Evolutionary conservation across 1,284 basidiomycete species (phyloP).

Genomic region (Sporisorium graminicola): DNA sequence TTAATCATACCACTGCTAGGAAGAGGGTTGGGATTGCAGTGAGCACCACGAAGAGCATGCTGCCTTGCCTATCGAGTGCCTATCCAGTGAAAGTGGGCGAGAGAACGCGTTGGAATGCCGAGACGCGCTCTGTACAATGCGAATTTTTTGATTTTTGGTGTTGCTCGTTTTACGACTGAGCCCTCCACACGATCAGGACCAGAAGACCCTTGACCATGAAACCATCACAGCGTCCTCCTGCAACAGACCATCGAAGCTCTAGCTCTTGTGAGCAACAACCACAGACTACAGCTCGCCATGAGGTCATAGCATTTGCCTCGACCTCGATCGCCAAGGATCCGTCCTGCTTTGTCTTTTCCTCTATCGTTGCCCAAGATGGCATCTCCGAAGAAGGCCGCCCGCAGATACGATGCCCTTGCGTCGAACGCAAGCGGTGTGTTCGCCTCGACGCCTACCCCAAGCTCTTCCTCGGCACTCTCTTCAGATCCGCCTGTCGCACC

Average conservation of each 20-base stretch:
- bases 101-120: slow-evolving; percentile 14
- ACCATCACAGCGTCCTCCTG: slow-evolving; percentile 5
- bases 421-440: slow-evolving; percentile 3
- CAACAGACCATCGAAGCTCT: background rate
- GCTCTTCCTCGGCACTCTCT: background rate
- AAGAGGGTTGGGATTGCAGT: background rate
- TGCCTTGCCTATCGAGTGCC: slow-evolving; percentile 1
- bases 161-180: slow-evolving; percentile 25
- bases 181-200: slow-evolving; percentile 36
- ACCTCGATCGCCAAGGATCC: too few species aligned
- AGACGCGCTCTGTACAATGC: slow-evolving; percentile 31
- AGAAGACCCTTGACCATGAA: background rate
- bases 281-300: slow-evolving; percentile 9
- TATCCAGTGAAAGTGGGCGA: background rate
- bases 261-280: background rate
- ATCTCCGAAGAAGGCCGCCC: slow-evolving; percentile 44
- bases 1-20: background rate
- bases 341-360: slow-evolving; percentile 11
- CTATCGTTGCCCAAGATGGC: slow-evolving; percentile 17
- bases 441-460: slow-evolving; percentile 10
- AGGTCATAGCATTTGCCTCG: slow-evolving; percentile 5
- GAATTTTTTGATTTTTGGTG: slow-evolving; percentile 16
- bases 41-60: background rate
- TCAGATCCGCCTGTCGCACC: slow-evolving; percentile 4
- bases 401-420: slow-evolving; percentile 31